Percentiles rank a stretch among this genome's conserved stretches.
These are phyloP conservation scores for Paramecium sonneborni DNA, from an alignment of 73 alveolate genomes.

Conservation along the genomic window DNA sequence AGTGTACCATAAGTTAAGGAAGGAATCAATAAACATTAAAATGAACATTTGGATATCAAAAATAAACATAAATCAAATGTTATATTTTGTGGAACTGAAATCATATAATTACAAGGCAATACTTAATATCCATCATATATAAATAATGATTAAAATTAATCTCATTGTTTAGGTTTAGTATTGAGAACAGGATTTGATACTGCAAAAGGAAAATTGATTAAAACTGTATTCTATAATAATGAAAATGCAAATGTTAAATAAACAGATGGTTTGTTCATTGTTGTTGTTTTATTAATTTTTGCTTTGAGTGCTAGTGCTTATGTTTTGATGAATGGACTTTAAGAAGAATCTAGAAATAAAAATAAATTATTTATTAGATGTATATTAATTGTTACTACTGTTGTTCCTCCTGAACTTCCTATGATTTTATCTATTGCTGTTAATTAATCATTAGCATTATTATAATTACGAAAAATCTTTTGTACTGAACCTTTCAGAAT, in stretches of 20 bases:
- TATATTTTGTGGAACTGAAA: conserved; percentile 81
- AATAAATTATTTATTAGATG: conserved; percentile 95
- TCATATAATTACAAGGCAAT: conserved; percentile 79
- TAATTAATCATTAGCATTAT: conserved; percentile 93
- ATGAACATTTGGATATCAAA: conserved; percentile 80
- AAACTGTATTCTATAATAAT: conserved; percentile 91
- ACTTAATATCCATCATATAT: conserved; percentile 73
- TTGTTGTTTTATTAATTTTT: conserved; percentile 86
- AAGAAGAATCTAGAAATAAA: conserved; percentile 88
- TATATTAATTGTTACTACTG: conserved; percentile 96
- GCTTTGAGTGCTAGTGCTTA: conserved; percentile 90
- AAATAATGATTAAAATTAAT: not conserved
- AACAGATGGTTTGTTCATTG: conserved; percentile 91
- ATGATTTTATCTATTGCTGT: conserved; percentile 98
- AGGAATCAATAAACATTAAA: conserved; percentile 86
- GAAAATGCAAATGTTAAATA: conserved; percentile 95
- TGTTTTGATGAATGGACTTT: conserved; percentile 88
- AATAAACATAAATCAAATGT: conserved; percentile 86
- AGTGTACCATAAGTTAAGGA: conserved; percentile 91
- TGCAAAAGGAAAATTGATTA: conserved; percentile 95
- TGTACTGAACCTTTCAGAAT: conserved; percentile 99
- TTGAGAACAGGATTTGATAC: conserved; percentile 95
- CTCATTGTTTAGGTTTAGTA: conserved; percentile 68
- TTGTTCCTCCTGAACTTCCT: conserved; percentile 99
- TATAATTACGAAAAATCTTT: conserved; percentile 89